Evolutionary conservation across 495 filamentous ascomycete genomes (phyloP).

Genomic region (Trichoderma virens): DNA sequence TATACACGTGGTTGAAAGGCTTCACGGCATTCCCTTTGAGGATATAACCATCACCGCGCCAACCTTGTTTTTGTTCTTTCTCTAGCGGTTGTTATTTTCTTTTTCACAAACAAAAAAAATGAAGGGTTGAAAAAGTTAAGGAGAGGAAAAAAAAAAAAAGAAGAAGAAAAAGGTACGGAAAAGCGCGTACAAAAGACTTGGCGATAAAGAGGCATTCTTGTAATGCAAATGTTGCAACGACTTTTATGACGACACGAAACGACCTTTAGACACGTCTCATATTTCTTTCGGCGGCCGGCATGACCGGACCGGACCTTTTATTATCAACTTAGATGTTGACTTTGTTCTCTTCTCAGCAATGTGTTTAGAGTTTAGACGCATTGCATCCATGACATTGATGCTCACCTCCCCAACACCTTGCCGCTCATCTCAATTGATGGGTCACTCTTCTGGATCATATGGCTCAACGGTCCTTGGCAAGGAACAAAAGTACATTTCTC

Average conservation of each 20-base stretch:
- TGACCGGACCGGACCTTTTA: background rate
- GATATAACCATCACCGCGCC: conserved; percentile 17
- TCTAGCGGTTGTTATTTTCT: conserved; percentile 16
- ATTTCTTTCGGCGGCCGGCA: background rate
- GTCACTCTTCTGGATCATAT: background rate
- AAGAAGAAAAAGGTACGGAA: background rate
- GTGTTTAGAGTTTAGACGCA: background rate
- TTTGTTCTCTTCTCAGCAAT: background rate
- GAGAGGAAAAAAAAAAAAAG: conserved; percentile 16
- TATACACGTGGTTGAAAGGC: conserved; percentile 41
- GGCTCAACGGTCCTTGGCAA: background rate
- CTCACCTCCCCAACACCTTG: conserved; percentile 8
- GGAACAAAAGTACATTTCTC: too few species aligned
- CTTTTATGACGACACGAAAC: conserved; percentile 20
- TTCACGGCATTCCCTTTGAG: conserved; percentile 32
- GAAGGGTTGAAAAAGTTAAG: conserved; percentile 12
- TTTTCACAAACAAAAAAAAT: conserved; percentile 11
- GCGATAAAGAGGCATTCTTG: conserved; percentile 18
- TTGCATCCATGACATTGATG: conserved; percentile 11
- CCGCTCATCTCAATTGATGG: background rate
- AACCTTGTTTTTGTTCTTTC: conserved; percentile 14
- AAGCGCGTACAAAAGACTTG: background rate
- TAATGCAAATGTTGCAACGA: conserved; percentile 2
- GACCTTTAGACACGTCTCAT: conserved; percentile 24
- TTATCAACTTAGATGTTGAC: conserved; percentile 8